Base-by-base conservation (phyloP, 306 rosid genomes). In the Carpinus viminea region DNA sequence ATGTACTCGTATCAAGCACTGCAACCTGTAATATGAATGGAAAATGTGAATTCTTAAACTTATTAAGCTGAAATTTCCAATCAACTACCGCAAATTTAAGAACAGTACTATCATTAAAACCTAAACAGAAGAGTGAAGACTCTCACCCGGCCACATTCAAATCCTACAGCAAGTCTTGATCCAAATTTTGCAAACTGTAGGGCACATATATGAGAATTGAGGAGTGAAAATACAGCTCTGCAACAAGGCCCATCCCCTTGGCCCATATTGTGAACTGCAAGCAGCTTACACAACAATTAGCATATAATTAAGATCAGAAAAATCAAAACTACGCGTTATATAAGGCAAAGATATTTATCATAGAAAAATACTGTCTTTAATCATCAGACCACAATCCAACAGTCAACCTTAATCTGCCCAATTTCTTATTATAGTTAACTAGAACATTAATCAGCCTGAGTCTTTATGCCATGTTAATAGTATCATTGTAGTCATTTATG, bases 81-180 rank as follows among this genome's bases (percentile, higher is more conserved):
- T 68, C 45, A 68, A 57, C 61, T 74, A 81, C 21, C 56, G 56
- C 51, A 24, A 68, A 66, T 38, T 62, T 75, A 71, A 26, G 64
- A 73, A 57, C 73, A 43, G 60, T 68, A 70, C 38, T 59, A 56
- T 68, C 64, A 53, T 50, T 64, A 73, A 73, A 73, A 68, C 36
- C 70, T 73, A 65, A 21, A 51, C 46, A 53, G 66, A 79, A 70
- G 77, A 85, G 38, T 43, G 66, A 79, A 70, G 77, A 85, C 47
- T 43, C 86, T 83, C 79, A 94, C 98, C 92, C 74, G 87, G 74
- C 98, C 98, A 83, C 88, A 66, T 76, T 90, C 92, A 88, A 88
- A 92, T 74, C 96, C 96, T 56, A 92, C 88, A 17, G 82, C 83
- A 77, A 94, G 94, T 82, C 81, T 82, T 69, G 79, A 81, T 83